Conservation (phyloP, 108 stramenopile species). For the Stephanodiscus minutulus region DNA sequence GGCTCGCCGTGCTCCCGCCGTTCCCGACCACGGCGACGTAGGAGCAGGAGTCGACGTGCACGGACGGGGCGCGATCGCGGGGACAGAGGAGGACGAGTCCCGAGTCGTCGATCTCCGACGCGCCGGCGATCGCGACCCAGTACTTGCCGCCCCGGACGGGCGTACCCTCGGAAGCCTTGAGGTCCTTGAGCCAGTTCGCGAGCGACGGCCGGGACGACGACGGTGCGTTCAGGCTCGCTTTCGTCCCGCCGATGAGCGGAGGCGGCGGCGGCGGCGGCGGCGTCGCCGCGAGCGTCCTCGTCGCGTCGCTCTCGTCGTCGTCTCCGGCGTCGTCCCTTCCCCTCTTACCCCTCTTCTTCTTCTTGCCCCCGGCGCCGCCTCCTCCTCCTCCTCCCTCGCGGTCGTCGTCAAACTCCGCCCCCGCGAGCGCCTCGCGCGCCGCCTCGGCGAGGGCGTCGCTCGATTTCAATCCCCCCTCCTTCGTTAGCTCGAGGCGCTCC, state of each 20-base stretch:
- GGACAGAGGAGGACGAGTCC: constrained; percentile 78
- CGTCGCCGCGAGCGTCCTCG: too few relatives aligned
- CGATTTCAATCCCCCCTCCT: constrained; percentile 41
- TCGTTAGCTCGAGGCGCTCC: constrained; percentile 57
- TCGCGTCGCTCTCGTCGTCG: too few relatives aligned
- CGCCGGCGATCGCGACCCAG: constrained; percentile 80
- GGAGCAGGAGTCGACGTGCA: constrained; percentile 60
- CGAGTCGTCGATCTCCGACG: constrained; percentile 77
- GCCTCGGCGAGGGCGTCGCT: constrained; percentile 28
- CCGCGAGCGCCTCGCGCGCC: constrained; percentile 24
- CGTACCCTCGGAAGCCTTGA: constrained; percentile 62
- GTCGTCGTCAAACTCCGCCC: constrained; percentile 31
- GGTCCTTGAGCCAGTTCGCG: constrained; percentile 76
- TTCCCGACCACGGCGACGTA: constrained; percentile 82
- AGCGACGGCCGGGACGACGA: constrained; percentile 61
- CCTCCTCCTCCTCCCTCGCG: constrained; percentile 13
- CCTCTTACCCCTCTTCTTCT: constrained; percentile 32
- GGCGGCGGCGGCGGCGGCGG: not conserved
- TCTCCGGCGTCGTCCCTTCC: too few relatives aligned
- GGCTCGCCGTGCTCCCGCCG: constrained; percentile 56
- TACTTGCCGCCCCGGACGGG: constrained; percentile 83
- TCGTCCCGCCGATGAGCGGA: not conserved
- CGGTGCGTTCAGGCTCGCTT: constrained; percentile 35
- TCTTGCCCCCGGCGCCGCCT: constrained; percentile 6
- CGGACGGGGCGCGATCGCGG: constrained; percentile 46